Conservation (phyloP, 306 rosid genomes). For the Echinosophora koreensis region DNA sequence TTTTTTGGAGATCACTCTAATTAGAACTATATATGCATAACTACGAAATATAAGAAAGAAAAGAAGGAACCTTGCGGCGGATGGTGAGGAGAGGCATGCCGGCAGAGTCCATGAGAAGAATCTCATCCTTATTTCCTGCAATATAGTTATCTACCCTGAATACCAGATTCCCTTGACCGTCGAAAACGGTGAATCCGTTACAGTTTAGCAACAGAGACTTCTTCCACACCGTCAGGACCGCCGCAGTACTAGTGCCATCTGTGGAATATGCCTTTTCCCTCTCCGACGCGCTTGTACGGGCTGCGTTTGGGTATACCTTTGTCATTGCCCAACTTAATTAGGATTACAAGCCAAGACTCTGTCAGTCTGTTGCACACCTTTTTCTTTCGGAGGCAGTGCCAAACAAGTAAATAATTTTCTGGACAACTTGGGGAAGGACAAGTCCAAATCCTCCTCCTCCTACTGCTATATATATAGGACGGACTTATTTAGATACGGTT, state of each 20-base stretch:
- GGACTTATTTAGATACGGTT: background rate
- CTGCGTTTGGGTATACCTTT: constrained; percentile 53
- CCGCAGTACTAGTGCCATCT: constrained; percentile 16
- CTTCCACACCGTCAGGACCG: constrained; percentile 76
- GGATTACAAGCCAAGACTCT: too few species aligned
- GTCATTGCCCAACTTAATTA: constrained; percentile 46
- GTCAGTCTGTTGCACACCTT: too few species aligned
- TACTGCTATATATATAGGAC: background rate
- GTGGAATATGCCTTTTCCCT: background rate
- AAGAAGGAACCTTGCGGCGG: constrained; percentile 59
- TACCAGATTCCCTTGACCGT: constrained; percentile 61
- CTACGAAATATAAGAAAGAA: too few species aligned
- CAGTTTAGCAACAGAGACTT: constrained; percentile 77
- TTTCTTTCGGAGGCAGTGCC: too few species aligned
- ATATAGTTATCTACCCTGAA: constrained; percentile 76
- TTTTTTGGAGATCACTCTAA: too few species aligned
- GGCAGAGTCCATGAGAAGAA: constrained; percentile 83
- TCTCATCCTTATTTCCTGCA: constrained; percentile 57
- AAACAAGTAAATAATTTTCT: background rate
- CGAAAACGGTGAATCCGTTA: constrained; percentile 82
- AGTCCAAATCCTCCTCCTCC: background rate
- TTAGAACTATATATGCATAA: too few species aligned
- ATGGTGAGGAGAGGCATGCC: constrained; percentile 79
- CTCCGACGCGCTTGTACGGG: background rate
- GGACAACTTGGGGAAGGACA: background rate